Evolutionary conservation across 192 early-diverging fungal species (phyloP).

Genomic region (Rhizophagus prolifer): DNA sequence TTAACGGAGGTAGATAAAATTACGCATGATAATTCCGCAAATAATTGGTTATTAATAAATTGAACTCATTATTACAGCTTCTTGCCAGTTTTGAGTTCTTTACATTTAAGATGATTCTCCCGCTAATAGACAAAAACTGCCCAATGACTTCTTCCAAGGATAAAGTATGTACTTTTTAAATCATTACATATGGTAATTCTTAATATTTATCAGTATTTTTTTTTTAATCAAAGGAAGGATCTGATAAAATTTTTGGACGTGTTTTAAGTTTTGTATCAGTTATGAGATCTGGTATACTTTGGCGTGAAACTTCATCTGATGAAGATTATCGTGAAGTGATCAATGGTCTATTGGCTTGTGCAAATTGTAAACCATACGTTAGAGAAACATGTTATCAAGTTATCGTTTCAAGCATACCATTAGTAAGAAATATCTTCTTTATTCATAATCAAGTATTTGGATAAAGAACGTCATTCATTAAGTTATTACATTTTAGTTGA

Average conservation of each 20-base stretch:
- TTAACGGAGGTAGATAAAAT: constrained; percentile 69
- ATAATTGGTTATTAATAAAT: background rate
- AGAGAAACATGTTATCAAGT: constrained; percentile 76
- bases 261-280: constrained; percentile 88
- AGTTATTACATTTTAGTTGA: constrained; percentile 21
- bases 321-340: constrained; percentile 75
- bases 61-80: constrained; percentile 28
- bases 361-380: constrained; percentile 77
- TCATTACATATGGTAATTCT: background rate
- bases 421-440: constrained; percentile 37
- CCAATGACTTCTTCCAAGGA: constrained; percentile 26
- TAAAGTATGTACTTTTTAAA: background rate
- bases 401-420: constrained; percentile 55
- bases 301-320: constrained; percentile 57
- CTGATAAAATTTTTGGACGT: constrained; percentile 87
- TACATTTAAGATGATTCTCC: background rate
- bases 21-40: background rate
- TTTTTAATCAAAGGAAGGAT: constrained; percentile 66
- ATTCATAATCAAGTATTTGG: background rate
- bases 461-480: background rate
- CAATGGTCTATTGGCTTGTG: constrained; percentile 64
- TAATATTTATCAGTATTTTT: background rate
- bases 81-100: constrained; percentile 42
- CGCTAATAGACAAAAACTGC: constrained; percentile 17
- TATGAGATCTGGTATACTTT: constrained; percentile 73